phyloP scores from a whole-genome alignment of 176 grass and related monocot genomes.

The Phoenix dactylifera region DNA sequence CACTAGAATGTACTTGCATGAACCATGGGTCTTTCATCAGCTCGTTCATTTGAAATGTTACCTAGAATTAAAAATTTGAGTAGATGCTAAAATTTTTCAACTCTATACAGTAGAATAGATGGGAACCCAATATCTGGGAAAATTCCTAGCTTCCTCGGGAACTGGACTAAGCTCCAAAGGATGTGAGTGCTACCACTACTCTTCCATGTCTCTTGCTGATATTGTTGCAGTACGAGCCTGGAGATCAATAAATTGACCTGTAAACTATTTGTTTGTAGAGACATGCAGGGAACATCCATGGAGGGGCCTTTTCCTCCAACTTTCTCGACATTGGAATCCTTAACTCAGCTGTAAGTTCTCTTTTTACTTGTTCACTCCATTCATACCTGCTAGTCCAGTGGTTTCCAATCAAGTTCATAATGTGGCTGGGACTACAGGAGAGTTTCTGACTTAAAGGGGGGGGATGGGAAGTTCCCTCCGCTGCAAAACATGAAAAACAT shows the following conservation, averaged over 20 bases:
- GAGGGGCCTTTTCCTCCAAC: slow-evolving; percentile 14
- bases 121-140: no score
- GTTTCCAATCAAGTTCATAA: no score
- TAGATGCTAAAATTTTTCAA: no score
- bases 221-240: background rate
- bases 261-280: background rate
- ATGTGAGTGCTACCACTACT: background rate
- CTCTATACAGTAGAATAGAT: no score
- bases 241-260: background rate
- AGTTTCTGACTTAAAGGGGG: slow-evolving; percentile 4
- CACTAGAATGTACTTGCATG: no score
- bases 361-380: no score
- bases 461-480: background rate
- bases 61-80: no score
- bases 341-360: background rate
- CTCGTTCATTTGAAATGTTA: no score
- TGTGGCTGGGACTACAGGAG: background rate
- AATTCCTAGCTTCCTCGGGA: no score
- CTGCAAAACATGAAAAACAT: slow-evolving; percentile 3
- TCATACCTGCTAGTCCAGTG: no score
- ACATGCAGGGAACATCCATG: slow-evolving; percentile 12
- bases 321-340: background rate
- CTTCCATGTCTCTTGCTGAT: background rate
- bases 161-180: background rate
- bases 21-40: no score